These are phyloP conservation scores for Albugo candida DNA, from an alignment of 352 stramenopile species.

Conservation along the genomic window DNA sequence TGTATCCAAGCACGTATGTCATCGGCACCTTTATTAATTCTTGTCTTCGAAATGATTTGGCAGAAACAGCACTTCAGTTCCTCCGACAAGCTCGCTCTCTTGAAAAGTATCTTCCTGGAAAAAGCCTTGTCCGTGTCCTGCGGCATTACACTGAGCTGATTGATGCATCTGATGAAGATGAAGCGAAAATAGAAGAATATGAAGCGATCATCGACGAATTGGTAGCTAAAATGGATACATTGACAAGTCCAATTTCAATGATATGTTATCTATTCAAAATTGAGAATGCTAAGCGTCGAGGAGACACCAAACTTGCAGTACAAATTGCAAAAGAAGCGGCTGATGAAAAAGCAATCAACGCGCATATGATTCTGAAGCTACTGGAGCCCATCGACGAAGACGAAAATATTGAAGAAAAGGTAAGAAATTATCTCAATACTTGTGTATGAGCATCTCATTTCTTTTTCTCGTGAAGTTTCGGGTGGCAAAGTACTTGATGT, in stretches of 20 bases:
- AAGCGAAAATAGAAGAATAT: conserved; percentile 6
- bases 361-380: conserved; percentile 3
- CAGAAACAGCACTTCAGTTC: conserved; percentile 8
- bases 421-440: not conserved
- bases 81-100: conserved; percentile 4
- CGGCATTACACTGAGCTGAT: not conserved
- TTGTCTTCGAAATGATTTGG: conserved; percentile 6
- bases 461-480: conserved; percentile 20
- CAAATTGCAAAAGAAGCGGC: conserved; percentile 2
- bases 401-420: conserved; percentile 17
- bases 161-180: not conserved
- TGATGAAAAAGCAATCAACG: conserved; percentile 6
- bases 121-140: conserved; percentile 2
- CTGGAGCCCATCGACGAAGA: conserved; percentile 35
- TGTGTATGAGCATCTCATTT: not conserved
- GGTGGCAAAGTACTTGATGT: conserved; percentile 54
- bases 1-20: conserved; percentile 3
- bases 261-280: not conserved
- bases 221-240: not conserved
- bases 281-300: conserved; percentile 6
- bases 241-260: too few species aligned
- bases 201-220: conserved; percentile 5
- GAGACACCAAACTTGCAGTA: conserved; percentile 4
- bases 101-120: conserved; percentile 4
- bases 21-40: conserved; percentile 9